Evolutionary conservation across 768 basidiomycete genomes (phyloP).

Genomic region (Psilocybe cubensis): DNA sequence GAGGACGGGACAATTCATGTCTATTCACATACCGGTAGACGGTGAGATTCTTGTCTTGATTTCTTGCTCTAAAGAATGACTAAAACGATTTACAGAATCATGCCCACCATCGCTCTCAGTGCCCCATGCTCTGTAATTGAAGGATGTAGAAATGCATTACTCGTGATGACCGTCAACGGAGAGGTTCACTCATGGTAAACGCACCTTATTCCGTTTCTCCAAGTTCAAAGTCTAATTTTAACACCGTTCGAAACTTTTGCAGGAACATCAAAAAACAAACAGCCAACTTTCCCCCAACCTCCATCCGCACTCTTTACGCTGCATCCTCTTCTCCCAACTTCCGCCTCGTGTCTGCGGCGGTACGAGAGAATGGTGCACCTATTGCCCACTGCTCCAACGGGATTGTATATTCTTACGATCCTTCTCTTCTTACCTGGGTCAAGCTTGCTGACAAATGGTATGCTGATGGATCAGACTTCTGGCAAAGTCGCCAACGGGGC

Average conservation of each 20-base stretch:
- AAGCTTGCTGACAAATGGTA: slow-evolving; percentile 85
- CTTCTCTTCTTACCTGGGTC: slow-evolving; percentile 66
- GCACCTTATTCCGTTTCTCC: not conserved
- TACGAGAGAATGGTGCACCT: slow-evolving; percentile 82
- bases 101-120: slow-evolving; percentile 78
- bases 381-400: slow-evolving; percentile 79
- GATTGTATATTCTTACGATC: slow-evolving; percentile 80
- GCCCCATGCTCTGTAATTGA: slow-evolving; percentile 72
- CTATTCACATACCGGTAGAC: slow-evolving; percentile 83
- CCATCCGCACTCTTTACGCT: slow-evolving; percentile 61
- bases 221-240: too few relatives aligned
- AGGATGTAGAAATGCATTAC: slow-evolving; percentile 61
- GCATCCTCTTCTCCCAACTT: slow-evolving; percentile 54
- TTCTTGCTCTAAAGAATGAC: not conserved
- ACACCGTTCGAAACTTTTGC: too few relatives aligned
- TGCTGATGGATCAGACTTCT: slow-evolving; percentile 79
- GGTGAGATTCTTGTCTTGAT: slow-evolving; percentile 44
- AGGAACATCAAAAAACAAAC: slow-evolving; percentile 79
- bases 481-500: slow-evolving; percentile 72
- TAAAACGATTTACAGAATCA: slow-evolving; percentile 50
- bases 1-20: slow-evolving; percentile 82
- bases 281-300: slow-evolving; percentile 67
- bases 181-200: slow-evolving; percentile 76
- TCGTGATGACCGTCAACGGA: slow-evolving; percentile 76
- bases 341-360: slow-evolving; percentile 61